Base-by-base conservation (phyloP, 2,329 filamentous ascomycete genomes). In the Colletotrichum liriopes region DNA sequence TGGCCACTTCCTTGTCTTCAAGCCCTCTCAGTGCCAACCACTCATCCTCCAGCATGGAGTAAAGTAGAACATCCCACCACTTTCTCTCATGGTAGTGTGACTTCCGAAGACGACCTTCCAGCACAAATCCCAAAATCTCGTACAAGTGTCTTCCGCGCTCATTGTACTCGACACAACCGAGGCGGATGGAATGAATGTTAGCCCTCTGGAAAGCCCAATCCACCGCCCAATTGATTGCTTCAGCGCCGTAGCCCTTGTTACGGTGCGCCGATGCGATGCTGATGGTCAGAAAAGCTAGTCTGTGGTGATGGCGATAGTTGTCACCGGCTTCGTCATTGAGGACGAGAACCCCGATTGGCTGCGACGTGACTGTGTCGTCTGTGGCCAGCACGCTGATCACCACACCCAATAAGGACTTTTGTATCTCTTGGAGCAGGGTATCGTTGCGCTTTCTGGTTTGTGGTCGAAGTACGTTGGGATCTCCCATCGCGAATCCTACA, bases 151-250 rank as follows among this genome's bases (percentile, higher is more conserved):
- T 56, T 0, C 84, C 86, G 0, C 84, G 79, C 43, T 78, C 76
- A 59, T 88, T 88, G 64, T 81, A 87, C 11, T 75, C 81, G 43
- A 84, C 81, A 0, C 81, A 81, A 4, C 76, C 74, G 8, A 88
- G 80, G 14, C 75, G 77, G 23, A 88, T 82, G 5, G 83, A 77
- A 72, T 88, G 86, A 77, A 86, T 75, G 0, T 82, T 83, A 0
- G 80, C 84, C n/a, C 78, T 78, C 7, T 76, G 74, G 73, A 88
- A 88, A 0, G 83, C 83, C 81, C 85, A 88, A 32, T 84, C 80
- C 4, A 87, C 73, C 0, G 77, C 81, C 86, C 85, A 89, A 35
- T 79, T 77, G 55, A 88, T 84, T 0, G 84, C 83, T 74, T 88
- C 86, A 8, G 74, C 75, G 1, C 86, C 86, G 65, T 87, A 88